Base-by-base conservation (phyloP, 345 rosid genomes). In the Heritiera littoralis region DNA sequence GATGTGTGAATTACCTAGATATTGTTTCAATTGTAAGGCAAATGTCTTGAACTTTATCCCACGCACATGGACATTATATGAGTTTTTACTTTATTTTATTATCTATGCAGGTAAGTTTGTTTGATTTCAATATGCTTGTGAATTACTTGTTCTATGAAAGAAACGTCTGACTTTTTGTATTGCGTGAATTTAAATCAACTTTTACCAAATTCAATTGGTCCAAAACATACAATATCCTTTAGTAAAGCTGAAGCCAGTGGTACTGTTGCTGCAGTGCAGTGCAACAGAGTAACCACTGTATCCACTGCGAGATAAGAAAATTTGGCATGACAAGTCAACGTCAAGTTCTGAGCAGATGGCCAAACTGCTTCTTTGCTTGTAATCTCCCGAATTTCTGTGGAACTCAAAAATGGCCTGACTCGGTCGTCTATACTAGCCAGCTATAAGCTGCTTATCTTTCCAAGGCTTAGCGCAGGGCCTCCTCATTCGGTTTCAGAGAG, bases 281-380 rank as follows among this genome's bases (percentile, higher is more conserved):
- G 43, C 75, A 71, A 71, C 75, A 51, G 60, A 30, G 75, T 51
- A 28, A 15, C 45, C 75, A 14, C 41, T 32, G 30, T 71, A 51
- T 71, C 75, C 43, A 15, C 43, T 71, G 59, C 59, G 18, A 23
- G 12, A 30, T 28, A 6, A 18, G 6, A 41, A n/a, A 43, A 46
- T 7, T 38, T 38, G 28, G 28, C 28, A 38, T 38, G 41, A 38
- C 3, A 38, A 41, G 2, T 41, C 43, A 41, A 41, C 43, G 4
- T 41, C 43, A 41, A 41, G 0, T 38, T 38, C 4, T 38, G 41
- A 2, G 41, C 41, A 38, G 41, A 38, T 38, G 41, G 4, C 41
- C 41, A 38, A 38, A 38, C 41, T 38, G 4, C 41, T 38, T 38
- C 41, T 38, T 38, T 38, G 41, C 28, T 23, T 38, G 41, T 41